These are phyloP conservation scores for Caryopteris hybrid DNA, from an alignment of 305 asterid genomes.

Conservation along the genomic window DNA sequence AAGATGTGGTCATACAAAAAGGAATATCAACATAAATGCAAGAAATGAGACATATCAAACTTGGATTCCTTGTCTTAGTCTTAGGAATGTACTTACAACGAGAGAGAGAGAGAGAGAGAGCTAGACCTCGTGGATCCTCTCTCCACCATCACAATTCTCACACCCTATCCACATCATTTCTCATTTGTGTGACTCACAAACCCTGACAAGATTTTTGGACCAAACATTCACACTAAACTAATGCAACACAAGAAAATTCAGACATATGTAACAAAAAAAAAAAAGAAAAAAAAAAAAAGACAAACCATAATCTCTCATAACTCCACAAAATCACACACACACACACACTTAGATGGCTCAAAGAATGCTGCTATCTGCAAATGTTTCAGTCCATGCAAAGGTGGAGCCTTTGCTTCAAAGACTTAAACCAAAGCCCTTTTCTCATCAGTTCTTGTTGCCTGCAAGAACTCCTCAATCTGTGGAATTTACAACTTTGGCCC, in stretches of 20 bases:
- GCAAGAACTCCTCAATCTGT: slow-evolving; percentile 27
- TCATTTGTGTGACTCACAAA: slow-evolving; percentile 28
- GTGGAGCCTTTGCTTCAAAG: slow-evolving; percentile 31
- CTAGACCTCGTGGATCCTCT: slow-evolving; percentile 25
- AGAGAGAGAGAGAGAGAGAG: no score
- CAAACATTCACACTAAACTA: no score
- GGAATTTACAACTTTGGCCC: slow-evolving; percentile 23
- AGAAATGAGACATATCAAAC: background rate
- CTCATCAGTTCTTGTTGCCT: slow-evolving; percentile 35
- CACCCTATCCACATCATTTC: slow-evolving; percentile 31
- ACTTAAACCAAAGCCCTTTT: slow-evolving; percentile 35
- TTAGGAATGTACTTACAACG: no score
- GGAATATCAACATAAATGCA: no score
- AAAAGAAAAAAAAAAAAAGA: no score
- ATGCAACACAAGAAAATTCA: no score
- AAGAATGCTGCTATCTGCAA: slow-evolving; percentile 53
- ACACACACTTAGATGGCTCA: slow-evolving; percentile 31
- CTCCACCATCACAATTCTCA: slow-evolving; percentile 19
- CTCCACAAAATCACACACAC: background rate
- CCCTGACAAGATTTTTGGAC: slow-evolving; percentile 5
- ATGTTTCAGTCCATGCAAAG: slow-evolving; percentile 29
- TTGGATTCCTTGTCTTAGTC: no score
- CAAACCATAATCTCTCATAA: no score
- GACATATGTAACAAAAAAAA: no score
- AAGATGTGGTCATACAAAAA: no score